These are phyloP conservation scores for Jamesozyma hellenica DNA, from an alignment of 805 yeast species.

Conservation along the genomic window DNA sequence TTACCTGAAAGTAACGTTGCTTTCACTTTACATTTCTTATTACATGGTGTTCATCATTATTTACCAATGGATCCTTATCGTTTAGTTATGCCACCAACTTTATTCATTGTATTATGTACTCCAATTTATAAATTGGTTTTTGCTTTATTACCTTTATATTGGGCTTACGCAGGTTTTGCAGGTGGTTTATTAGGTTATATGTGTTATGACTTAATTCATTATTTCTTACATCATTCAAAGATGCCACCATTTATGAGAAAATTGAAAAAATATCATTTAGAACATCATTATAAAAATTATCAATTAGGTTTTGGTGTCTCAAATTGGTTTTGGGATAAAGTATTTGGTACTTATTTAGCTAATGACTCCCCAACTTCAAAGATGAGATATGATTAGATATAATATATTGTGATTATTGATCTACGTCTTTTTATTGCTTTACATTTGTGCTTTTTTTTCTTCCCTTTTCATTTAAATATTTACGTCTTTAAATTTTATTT, in stretches of 20 bases:
- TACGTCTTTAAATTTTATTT: neutral
- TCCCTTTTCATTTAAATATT: neutral
- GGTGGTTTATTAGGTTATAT: constrained; percentile 95
- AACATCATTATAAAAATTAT: constrained; percentile 95
- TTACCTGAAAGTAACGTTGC: constrained; percentile 73
- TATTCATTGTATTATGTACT: constrained; percentile 57
- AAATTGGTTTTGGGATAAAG: constrained; percentile 83
- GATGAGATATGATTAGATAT: constrained; percentile 26
- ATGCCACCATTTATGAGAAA: constrained; percentile 70
- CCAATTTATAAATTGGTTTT: constrained; percentile 82
- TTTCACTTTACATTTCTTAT: constrained; percentile 73
- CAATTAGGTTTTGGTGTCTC: constrained; percentile 97
- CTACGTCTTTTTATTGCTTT: too few species aligned
- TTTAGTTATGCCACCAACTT: constrained; percentile 92
- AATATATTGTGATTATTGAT: too few species aligned
- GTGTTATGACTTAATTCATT: constrained; percentile 87
- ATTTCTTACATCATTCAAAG: constrained; percentile 79
- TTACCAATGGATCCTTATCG: constrained; percentile 93
- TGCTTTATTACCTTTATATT: constrained; percentile 61
- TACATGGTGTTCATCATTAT: constrained; percentile 96
- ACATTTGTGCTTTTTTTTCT: neutral
- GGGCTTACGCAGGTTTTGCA: constrained; percentile 87
- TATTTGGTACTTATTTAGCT: constrained; percentile 73
- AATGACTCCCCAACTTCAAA: constrained; percentile 29
- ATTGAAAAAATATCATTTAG: constrained; percentile 83